Percentiles rank a stretch among this genome's conserved stretches.
phyloP scores from a whole-genome alignment of 176 grass and related monocot genomes.

The Tuctoria greenei region DNA sequence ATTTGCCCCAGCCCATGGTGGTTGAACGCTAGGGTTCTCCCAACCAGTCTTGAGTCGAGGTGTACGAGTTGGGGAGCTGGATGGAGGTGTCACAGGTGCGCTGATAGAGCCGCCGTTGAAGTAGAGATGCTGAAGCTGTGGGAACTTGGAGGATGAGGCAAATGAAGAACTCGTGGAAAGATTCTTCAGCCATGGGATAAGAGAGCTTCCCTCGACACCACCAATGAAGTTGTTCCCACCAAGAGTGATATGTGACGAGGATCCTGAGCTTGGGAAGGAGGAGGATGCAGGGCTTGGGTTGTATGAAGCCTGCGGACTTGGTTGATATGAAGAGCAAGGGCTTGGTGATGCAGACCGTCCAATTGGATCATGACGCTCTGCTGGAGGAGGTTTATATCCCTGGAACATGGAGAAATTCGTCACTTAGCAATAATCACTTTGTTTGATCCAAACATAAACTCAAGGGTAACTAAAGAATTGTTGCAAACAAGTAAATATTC shows the following conservation, averaged over 20 bases:
- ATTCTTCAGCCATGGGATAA: conserved; percentile 77
- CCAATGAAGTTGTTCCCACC: conserved; percentile 44
- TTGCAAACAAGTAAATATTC: background rate
- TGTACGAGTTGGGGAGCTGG: conserved; percentile 69
- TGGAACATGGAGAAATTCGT: conserved; percentile 32
- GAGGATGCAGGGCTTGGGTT: conserved; percentile 69
- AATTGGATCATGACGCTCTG: conserved; percentile 41
- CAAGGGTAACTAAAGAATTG: background rate
- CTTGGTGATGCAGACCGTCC: conserved; percentile 62
- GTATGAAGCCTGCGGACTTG: conserved; percentile 64
- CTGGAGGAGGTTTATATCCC: conserved; percentile 59
- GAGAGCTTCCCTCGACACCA: conserved; percentile 56
- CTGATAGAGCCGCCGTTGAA: conserved; percentile 77
- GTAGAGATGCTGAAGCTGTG: conserved; percentile 66
- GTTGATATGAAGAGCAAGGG: conserved; percentile 77
- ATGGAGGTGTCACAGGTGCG: conserved; percentile 84
- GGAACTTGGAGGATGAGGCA: conserved; percentile 63
- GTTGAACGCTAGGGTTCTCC: conserved; percentile 57
- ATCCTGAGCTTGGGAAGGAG: conserved; percentile 70
- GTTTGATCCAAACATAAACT: conserved; percentile 9
- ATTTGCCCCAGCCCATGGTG: conserved; percentile 58
- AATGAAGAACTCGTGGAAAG: conserved; percentile 54
- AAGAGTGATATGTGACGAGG: conserved; percentile 61
- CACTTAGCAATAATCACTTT: conserved; percentile 7
- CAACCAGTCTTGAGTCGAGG: conserved; percentile 54